Percentiles rank a stretch among this genome's conserved stretches.
Evolutionary conservation across 129 eudicot species (phyloP).

Genomic region (Pittosporum tobira): DNA sequence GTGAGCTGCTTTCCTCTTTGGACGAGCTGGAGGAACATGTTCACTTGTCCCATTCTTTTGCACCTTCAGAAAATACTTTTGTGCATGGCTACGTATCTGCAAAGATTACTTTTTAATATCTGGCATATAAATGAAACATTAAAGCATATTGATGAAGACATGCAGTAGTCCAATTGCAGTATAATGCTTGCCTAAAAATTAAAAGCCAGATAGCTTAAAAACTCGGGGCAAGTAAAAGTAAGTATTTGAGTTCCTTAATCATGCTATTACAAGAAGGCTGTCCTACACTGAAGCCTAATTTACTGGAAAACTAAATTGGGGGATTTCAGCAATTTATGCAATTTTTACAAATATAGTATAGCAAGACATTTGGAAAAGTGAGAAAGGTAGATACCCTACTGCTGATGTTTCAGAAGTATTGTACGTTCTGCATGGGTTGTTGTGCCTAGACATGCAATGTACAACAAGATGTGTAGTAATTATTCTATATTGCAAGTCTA

Average conservation of each 20-base stretch:
- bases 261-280: background rate
- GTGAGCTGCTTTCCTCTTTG: constrained; percentile 91
- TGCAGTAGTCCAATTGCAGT: background rate
- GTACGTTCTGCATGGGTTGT: no score
- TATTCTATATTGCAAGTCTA: no score
- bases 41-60: constrained; percentile 87
- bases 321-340: background rate
- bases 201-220: background rate
- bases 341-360: no score
- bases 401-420: no score
- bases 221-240: background rate
- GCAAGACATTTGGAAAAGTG: background rate
- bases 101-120: background rate
- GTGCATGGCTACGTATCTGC: constrained; percentile 97
- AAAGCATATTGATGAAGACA: background rate
- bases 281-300: background rate
- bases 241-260: background rate
- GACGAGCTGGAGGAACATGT: constrained; percentile 97
- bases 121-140: background rate
- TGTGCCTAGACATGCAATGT: no score
- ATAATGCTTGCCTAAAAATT: background rate
- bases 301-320: background rate
- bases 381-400: no score
- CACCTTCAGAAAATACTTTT: constrained; percentile 82
- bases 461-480: no score